Conservation (phyloP, 2,329 filamentous ascomycete genomes). For the Talaromyces rugulosus region DNA sequence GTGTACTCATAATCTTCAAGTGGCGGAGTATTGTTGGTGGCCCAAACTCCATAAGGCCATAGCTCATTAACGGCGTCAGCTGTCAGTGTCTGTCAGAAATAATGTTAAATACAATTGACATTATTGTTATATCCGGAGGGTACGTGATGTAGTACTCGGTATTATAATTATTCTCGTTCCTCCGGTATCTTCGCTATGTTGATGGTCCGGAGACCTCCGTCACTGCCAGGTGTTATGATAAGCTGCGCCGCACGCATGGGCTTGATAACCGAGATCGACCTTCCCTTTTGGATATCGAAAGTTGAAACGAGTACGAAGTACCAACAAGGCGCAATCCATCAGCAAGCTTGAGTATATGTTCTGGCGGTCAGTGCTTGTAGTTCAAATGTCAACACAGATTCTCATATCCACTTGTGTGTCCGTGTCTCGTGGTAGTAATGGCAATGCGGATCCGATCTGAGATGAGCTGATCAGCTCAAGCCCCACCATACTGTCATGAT, state of each 20-base stretch:
- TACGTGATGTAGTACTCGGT: too few relatives aligned
- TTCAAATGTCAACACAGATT: background rate
- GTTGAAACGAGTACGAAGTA: too few relatives aligned
- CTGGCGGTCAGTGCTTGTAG: background rate
- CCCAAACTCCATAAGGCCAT: background rate
- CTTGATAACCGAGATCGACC: background rate
- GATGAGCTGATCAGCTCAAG: background rate
- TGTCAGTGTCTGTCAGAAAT: background rate
- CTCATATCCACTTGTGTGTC: background rate
- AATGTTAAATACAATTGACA: background rate
- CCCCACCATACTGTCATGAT: background rate
- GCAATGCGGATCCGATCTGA: background rate
- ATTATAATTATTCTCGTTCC: too few relatives aligned
- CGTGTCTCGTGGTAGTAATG: background rate
- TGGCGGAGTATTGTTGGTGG: background rate
- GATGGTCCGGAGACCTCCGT: background rate
- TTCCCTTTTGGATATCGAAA: background rate
- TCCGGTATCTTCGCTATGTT: background rate
- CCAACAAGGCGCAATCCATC: too few relatives aligned
- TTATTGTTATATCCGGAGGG: background rate
- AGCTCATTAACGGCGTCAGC: background rate
- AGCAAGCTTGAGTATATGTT: too few relatives aligned
- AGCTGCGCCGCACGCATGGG: background rate
- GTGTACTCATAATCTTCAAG: background rate
- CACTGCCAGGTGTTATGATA: background rate